phyloP scores from a whole-genome alignment of 1,139 yeast genomes.

The Candida anutae region DNA sequence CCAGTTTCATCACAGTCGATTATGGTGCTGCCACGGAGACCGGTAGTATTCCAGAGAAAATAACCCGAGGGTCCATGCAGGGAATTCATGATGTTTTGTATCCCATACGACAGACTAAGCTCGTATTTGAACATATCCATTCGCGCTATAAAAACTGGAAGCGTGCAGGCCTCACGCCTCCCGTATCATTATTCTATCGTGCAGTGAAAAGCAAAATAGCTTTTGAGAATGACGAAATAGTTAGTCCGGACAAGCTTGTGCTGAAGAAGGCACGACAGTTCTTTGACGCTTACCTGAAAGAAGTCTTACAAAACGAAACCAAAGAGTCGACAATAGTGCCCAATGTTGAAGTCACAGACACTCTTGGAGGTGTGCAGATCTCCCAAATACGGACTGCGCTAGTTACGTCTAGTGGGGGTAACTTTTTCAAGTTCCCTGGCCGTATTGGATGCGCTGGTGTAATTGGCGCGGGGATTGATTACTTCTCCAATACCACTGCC shows the following conservation, averaged over 20 bases:
- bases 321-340: slow-evolving; percentile 1
- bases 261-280: slow-evolving; percentile 11
- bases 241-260: slow-evolving; percentile 8
- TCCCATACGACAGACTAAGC: slow-evolving; percentile 18
- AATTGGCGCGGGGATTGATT: slow-evolving; percentile 37
- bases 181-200: slow-evolving; percentile 15
- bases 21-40: slow-evolving; percentile 1
- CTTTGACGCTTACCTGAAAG: slow-evolving; percentile 8
- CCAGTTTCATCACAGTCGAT: slow-evolving; percentile 18
- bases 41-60: slow-evolving; percentile 1
- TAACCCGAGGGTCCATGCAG: slow-evolving; percentile 19
- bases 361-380: slow-evolving; percentile 23
- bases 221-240: background rate
- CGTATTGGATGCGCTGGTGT: slow-evolving; percentile 49
- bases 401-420: slow-evolving; percentile 48
- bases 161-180: slow-evolving; percentile 18
- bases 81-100: slow-evolving; percentile 14
- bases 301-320: background rate
- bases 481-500: slow-evolving; percentile 6
- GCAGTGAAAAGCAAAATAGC: slow-evolving; percentile 1
- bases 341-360: slow-evolving; percentile 18
- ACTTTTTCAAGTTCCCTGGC: slow-evolving; percentile 41
- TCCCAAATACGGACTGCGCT: slow-evolving; percentile 11
- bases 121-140: slow-evolving; percentile 12
- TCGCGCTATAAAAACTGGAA: slow-evolving; percentile 7